Evolutionary conservation across 257 asterid genomes (phyloP).

Genomic region (Solanum rostratum): DNA sequence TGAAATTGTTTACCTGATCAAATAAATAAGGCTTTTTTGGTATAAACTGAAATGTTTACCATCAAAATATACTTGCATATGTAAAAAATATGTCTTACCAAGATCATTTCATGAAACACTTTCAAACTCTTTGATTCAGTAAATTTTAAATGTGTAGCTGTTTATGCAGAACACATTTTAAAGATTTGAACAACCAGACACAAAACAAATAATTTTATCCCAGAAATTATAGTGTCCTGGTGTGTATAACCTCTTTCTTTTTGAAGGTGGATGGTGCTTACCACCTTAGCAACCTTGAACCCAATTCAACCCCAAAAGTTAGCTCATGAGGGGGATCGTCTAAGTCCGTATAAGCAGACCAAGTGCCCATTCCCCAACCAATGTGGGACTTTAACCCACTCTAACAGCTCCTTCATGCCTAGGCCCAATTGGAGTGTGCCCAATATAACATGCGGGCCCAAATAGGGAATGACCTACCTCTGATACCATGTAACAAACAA

Average conservation of each 20-base stretch:
- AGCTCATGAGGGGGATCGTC: not conserved
- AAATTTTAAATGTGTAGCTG: not conserved
- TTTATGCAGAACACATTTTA: not conserved
- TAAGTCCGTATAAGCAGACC: not conserved
- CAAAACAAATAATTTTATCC: not conserved
- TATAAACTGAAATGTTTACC: not conserved
- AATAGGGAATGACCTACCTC: not conserved
- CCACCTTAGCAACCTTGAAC: not conserved
- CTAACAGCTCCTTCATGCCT: not conserved
- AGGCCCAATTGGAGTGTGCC: not conserved
- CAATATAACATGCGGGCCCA: not conserved
- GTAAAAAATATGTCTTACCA: not conserved
- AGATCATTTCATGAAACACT: not conserved
- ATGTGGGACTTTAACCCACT: not conserved
- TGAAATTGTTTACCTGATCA: not conserved
- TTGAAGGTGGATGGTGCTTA: not conserved
- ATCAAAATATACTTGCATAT: not conserved
- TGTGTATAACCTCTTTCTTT: too few species aligned
- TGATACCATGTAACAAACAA: not conserved
- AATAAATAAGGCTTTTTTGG: not conserved
- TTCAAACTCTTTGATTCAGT: not conserved
- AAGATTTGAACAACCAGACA: not conserved
- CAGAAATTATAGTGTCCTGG: too few species aligned
- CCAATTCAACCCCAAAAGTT: not conserved
- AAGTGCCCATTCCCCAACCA: not conserved